Evolutionary conservation across 2,329 filamentous ascomycete species (phyloP).

Genomic region (Penicillium frequentans): DNA sequence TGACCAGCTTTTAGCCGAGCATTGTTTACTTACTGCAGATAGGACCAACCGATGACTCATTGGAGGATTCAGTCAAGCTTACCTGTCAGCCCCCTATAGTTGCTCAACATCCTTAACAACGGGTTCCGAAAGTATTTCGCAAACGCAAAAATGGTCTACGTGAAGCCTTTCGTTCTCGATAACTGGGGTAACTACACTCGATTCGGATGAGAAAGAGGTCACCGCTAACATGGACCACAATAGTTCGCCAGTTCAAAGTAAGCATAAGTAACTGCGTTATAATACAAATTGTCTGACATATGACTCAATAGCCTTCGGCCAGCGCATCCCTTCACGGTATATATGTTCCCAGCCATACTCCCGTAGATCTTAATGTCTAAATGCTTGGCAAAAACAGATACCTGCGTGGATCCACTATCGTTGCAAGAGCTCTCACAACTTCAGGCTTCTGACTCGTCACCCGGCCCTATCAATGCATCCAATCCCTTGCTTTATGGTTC

Average conservation of each 20-base stretch:
- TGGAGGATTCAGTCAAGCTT: neutral
- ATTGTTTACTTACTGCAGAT: no score
- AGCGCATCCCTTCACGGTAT: slow-evolving; percentile 5
- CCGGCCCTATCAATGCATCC: neutral
- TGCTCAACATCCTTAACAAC: neutral
- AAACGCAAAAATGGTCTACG: slow-evolving; percentile 3
- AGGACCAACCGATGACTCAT: no score
- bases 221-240: neutral
- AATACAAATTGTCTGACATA: neutral
- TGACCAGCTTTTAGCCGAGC: no score
- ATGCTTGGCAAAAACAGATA: slow-evolving; percentile 1
- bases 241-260: slow-evolving; percentile 13
- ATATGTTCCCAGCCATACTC: neutral
- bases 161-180: slow-evolving; percentile 11
- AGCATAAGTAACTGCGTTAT: neutral
- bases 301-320: neutral
- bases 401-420: slow-evolving; percentile 10
- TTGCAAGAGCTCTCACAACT: slow-evolving; percentile 7
- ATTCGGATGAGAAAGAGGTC: neutral
- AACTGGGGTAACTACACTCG: slow-evolving; percentile 5
- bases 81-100: neutral
- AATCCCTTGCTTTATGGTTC: slow-evolving; percentile 3
- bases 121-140: neutral
- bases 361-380: neutral
- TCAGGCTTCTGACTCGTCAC: neutral